Evolutionary conservation across 75 land plant genomes (phyloP).

Genomic region (Cryptomeria japonica): DNA sequence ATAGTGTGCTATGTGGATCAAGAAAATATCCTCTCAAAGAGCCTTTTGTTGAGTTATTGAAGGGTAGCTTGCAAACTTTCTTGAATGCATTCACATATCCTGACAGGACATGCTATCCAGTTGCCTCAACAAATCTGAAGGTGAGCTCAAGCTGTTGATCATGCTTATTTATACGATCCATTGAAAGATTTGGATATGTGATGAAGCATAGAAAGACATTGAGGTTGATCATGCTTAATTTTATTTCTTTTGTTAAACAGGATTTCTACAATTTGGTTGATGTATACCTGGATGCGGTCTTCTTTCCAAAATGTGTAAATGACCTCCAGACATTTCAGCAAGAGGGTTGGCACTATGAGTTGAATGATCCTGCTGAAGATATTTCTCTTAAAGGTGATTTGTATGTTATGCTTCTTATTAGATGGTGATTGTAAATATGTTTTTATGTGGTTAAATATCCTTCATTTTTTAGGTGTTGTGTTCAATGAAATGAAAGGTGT

Average conservation of each 20-base stretch:
- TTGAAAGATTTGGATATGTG: background rate
- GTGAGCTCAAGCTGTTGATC: slow-evolving; percentile 23
- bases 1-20: slow-evolving; percentile 98
- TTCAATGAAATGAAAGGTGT: slow-evolving; percentile 99
- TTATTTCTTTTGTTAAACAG: slow-evolving; percentile 41
- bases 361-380: slow-evolving; percentile 89
- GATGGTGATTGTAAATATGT: background rate
- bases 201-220: background rate
- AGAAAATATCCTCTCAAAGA: slow-evolving; percentile 98
- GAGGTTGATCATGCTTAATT: background rate
- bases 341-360: slow-evolving; percentile 99
- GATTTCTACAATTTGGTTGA: slow-evolving; percentile 99
- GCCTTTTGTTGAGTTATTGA: slow-evolving; percentile 94
- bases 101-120: slow-evolving; percentile 98
- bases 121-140: slow-evolving; percentile 96
- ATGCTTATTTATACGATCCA: background rate
- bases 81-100: slow-evolving; percentile 99
- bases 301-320: slow-evolving; percentile 92
- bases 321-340: slow-evolving; percentile 93
- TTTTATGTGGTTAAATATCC: background rate
- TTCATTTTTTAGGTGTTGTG: slow-evolving; percentile 74
- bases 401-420: background rate
- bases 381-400: slow-evolving; percentile 84
- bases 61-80: slow-evolving; percentile 95
- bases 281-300: slow-evolving; percentile 98